Conservation (phyloP, 2,329 filamentous ascomycete genomes). For the Fusarium sp. region DNA sequence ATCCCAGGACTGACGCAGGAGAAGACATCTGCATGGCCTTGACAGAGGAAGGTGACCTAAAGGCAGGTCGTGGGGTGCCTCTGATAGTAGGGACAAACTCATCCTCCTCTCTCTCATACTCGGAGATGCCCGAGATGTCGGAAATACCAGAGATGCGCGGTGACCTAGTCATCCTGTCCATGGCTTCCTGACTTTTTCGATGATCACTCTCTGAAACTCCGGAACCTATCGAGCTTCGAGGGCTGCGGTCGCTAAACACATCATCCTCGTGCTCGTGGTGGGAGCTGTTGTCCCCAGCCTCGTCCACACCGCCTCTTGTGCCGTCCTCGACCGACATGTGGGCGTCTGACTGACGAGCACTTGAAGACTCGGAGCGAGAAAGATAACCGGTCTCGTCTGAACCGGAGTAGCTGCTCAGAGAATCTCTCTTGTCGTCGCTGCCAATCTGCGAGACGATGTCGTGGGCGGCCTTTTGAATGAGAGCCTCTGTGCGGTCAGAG, state of each 20-base stretch:
- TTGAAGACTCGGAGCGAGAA: slow-evolving; percentile 40
- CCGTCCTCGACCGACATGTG: slow-evolving; percentile 37
- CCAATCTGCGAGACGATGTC: slow-evolving; percentile 62
- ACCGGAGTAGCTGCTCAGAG: slow-evolving; percentile 36
- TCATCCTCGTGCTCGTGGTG: slow-evolving; percentile 65
- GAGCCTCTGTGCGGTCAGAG: slow-evolving; percentile 59
- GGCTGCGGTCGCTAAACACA: slow-evolving; percentile 68
- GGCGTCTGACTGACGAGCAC: slow-evolving; percentile 38
- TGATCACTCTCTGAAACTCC: slow-evolving; percentile 51
- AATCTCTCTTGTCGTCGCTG: slow-evolving; percentile 43
- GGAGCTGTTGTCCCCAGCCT: slow-evolving; percentile 58
- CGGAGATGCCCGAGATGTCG: slow-evolving; percentile 63
- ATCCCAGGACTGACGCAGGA: slow-evolving; percentile 65
- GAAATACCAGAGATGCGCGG: slow-evolving; percentile 63
- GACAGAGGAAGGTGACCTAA: slow-evolving; percentile 76
- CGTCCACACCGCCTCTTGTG: slow-evolving; percentile 35
- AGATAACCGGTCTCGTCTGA: slow-evolving; percentile 38
- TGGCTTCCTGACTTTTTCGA: slow-evolving; percentile 47
- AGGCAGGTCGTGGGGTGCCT: slow-evolving; percentile 69
- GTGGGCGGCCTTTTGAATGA: slow-evolving; percentile 64
- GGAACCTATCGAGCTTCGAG: slow-evolving; percentile 66
- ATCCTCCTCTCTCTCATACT: slow-evolving; percentile 57
- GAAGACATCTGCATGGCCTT: slow-evolving; percentile 79
- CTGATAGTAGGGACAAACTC: slow-evolving; percentile 66
- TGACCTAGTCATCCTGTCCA: slow-evolving; percentile 47